Conservation (phyloP, 345 rosid genomes). For the Angophora floribunda region DNA sequence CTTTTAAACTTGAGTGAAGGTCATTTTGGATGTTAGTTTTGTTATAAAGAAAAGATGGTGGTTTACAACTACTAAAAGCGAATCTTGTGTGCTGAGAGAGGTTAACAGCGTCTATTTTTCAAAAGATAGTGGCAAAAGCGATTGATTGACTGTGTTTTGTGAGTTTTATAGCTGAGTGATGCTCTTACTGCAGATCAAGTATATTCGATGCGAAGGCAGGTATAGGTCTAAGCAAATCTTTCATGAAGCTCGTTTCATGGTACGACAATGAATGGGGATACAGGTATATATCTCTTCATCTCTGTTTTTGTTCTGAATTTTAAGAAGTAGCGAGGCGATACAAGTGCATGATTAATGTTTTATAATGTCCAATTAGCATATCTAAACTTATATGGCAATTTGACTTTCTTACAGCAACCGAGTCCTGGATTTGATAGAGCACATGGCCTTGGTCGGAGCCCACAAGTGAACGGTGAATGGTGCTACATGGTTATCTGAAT, state of each 20-base stretch:
- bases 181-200: constrained; percentile 62
- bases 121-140: neutral
- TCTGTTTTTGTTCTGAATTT: neutral
- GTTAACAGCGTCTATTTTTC: neutral
- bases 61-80: neutral
- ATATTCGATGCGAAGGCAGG: constrained; percentile 99
- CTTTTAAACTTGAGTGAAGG: neutral
- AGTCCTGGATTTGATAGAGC: constrained; percentile 91
- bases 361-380: neutral
- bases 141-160: neutral
- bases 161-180: neutral
- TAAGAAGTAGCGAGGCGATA: neutral
- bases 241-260: constrained; percentile 92
- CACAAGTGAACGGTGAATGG: constrained; percentile 8
- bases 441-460: constrained; percentile 87
- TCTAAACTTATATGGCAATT: neutral
- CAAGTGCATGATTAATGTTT: neutral
- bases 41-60: neutral
- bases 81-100: neutral
- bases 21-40: neutral
- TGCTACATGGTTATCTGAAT: neutral
- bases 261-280: constrained; percentile 99
- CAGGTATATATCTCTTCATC: constrained; percentile 40
- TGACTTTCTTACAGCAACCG: constrained; percentile 55
- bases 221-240: constrained; percentile 71